phyloP scores from a whole-genome alignment of 495 filamentous ascomycete species.

The Lepidopterella palustris region DNA sequence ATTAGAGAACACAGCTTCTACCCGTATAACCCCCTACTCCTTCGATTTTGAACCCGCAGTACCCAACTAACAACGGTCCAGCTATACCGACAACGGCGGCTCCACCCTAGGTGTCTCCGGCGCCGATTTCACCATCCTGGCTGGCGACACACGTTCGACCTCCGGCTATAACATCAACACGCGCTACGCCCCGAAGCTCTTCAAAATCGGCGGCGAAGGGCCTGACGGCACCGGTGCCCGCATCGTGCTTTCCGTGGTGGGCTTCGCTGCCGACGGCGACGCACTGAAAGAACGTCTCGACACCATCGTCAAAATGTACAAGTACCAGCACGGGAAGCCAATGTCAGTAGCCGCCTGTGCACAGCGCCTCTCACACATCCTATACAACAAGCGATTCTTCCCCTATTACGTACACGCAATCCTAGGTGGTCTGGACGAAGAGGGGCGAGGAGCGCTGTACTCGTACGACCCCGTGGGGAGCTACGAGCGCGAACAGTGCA shows the following conservation, averaged over 20 bases:
- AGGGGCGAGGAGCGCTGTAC: conserved; percentile 90
- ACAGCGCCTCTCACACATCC: conserved; percentile 83
- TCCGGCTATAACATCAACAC: conserved; percentile 98
- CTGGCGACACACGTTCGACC: conserved; percentile 91
- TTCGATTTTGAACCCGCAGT: conserved; percentile 2
- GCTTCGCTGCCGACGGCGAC: conserved; percentile 88
- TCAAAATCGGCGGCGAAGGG: conserved; percentile 87
- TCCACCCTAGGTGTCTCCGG: conserved; percentile 93
- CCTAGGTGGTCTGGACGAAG: conserved; percentile 86
- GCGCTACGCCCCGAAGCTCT: conserved; percentile 87
- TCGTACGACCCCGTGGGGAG: conserved; percentile 96
- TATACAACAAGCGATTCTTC: conserved; percentile 97
- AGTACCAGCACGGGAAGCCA: conserved; percentile 85
- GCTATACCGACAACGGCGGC: conserved; percentile 96
- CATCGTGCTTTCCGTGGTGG: conserved; percentile 86
- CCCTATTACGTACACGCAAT: conserved; percentile 95
- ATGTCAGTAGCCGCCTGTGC: conserved; percentile 93
- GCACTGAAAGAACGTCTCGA: conserved; percentile 86
- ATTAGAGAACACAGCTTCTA: conserved; percentile 79
- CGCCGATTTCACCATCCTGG: conserved; percentile 87
- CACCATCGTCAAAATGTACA: conserved; percentile 92
- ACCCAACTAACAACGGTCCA: conserved; percentile 37
- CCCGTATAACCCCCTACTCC: conserved; percentile 55
- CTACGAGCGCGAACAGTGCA: conserved; percentile 93
- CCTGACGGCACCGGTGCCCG: conserved; percentile 74